Conservation (phyloP, 1,284 basidiomycete genomes). For the Phellinidium pouzarii region DNA sequence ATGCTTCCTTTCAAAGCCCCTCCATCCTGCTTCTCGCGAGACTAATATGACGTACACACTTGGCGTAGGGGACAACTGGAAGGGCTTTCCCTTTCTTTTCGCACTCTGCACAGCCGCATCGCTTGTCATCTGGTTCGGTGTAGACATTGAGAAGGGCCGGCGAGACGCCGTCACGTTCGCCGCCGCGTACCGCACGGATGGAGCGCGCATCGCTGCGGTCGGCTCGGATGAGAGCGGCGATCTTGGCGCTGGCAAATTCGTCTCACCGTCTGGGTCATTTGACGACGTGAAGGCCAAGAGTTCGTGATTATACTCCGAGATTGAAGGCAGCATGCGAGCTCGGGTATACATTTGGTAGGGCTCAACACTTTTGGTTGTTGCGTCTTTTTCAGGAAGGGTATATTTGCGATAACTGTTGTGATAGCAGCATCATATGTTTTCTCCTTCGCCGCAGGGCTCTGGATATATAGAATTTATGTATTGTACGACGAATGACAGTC, state of each 20-base stretch:
- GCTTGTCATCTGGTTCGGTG: conserved; percentile 65
- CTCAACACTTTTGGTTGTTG: no score
- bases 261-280: not conserved
- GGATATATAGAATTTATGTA: no score
- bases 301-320: no score
- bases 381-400: no score
- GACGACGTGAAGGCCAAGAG: not conserved
- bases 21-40: not conserved
- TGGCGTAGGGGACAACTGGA: conserved; percentile 59
- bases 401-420: no score
- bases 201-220: not conserved
- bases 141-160: conserved; percentile 64
- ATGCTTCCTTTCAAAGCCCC: not conserved
- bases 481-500: no score
- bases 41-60: not conserved
- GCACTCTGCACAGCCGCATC: conserved; percentile 59
- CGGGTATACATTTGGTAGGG: no score
- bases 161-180: conserved; percentile 46
- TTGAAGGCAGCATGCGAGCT: no score
- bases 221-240: not conserved
- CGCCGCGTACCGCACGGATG: not conserved
- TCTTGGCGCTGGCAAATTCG: not conserved
- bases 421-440: no score
- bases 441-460: no score
- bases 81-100: conserved; percentile 80